phyloP scores from a whole-genome alignment of 2,329 filamentous ascomycete species.

The Keithomyces neogunnii region DNA sequence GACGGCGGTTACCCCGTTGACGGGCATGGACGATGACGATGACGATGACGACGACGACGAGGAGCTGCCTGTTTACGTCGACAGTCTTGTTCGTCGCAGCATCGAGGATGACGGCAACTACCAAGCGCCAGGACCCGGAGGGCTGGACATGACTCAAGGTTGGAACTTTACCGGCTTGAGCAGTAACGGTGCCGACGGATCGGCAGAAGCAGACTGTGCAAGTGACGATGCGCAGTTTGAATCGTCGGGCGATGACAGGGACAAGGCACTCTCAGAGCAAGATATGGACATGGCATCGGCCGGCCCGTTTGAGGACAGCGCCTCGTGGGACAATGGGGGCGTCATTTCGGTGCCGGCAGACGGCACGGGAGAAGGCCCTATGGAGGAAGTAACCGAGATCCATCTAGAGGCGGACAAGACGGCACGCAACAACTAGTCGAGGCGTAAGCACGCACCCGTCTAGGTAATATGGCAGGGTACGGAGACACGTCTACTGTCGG shows the following conservation, averaged over 20 bases:
- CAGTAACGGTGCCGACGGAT: slow-evolving; percentile 20
- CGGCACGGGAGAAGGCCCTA: slow-evolving; percentile 26
- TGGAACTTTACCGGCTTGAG: slow-evolving; percentile 40
- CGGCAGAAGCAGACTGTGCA: slow-evolving; percentile 26
- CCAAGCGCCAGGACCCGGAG: slow-evolving; percentile 17
- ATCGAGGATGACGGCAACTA: slow-evolving; percentile 36
- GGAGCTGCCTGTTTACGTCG: slow-evolving; percentile 24
- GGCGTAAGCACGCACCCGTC: neutral
- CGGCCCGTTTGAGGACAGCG: slow-evolving; percentile 7
- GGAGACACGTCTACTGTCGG: neutral
- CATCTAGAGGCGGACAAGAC: slow-evolving; percentile 34
- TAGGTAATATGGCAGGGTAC: neutral
- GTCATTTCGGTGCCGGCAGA: slow-evolving; percentile 32
- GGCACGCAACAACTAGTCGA: slow-evolving; percentile 13
- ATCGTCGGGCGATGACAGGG: slow-evolving; percentile 28
- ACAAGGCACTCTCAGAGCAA: slow-evolving; percentile 15
- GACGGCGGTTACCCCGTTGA: slow-evolving; percentile 20
- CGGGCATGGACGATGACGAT: slow-evolving; percentile 20
- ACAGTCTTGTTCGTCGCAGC: slow-evolving; percentile 28
- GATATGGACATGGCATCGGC: slow-evolving; percentile 23
- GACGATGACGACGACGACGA: slow-evolving; percentile 17
- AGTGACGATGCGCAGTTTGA: slow-evolving; percentile 37
- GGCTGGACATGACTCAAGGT: slow-evolving; percentile 24
- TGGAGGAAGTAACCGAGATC: slow-evolving; percentile 41
- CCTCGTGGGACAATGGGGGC: slow-evolving; percentile 23